Conservation (phyloP, 2,329 filamentous ascomycete species). For the Fusarium graminum region DNA sequence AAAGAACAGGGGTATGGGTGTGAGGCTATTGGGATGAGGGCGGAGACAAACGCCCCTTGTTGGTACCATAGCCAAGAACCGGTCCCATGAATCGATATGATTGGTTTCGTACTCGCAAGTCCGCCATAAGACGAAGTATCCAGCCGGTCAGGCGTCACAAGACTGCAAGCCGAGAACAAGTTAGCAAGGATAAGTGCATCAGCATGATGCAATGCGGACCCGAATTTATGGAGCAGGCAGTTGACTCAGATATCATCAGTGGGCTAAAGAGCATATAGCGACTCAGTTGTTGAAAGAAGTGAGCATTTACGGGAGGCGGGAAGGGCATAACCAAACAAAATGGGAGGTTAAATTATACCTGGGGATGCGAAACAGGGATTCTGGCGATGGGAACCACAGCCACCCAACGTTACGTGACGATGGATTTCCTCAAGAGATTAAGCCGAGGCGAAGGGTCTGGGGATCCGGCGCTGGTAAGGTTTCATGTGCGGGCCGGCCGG, state of each 20-base stretch:
- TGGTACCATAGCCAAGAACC: conserved; percentile 42
- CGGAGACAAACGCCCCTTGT: conserved; percentile 47
- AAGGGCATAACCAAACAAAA: conserved; percentile 19
- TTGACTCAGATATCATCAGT: conserved; percentile 43
- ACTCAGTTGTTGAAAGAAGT: conserved; percentile 26
- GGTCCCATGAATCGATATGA: conserved; percentile 38
- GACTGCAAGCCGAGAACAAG: conserved; percentile 36
- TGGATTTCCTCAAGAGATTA: conserved; percentile 39
- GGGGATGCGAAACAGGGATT: conserved; percentile 21
- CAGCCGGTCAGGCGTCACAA: conserved; percentile 47
- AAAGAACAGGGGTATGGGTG: conserved; percentile 42
- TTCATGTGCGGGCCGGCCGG: conserved; percentile 43
- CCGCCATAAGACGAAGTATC: conserved; percentile 35
- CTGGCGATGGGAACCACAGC: conserved; percentile 32
- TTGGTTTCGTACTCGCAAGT: conserved; percentile 45
- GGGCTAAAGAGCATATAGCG: conserved; percentile 27
- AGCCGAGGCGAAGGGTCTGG: conserved; percentile 44
- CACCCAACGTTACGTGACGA: conserved; percentile 33
- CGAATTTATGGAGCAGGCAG: conserved; percentile 44
- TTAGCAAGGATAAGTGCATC: conserved; percentile 44
- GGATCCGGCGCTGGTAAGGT: conserved; percentile 38
- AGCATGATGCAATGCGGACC: conserved; percentile 48
- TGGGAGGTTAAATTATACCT: conserved; percentile 24
- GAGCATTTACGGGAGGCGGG: conserved; percentile 22
- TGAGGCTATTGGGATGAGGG: conserved; percentile 43